These are phyloP conservation scores for Linum lewisii DNA, from an alignment of 345 rosid species.

Conservation along the genomic window DNA sequence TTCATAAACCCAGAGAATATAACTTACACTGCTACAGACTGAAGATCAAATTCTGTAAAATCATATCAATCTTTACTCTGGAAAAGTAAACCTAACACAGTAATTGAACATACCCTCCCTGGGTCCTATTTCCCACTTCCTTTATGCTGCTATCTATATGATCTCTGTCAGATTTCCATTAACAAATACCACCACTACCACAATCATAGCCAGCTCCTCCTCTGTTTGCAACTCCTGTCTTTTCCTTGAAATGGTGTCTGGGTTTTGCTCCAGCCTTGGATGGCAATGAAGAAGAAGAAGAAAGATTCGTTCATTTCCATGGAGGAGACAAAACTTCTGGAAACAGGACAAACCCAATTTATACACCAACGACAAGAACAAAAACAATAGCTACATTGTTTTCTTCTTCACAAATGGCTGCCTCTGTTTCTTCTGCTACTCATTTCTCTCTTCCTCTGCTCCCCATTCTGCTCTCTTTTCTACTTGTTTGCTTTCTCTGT, in stretches of 20 bases:
- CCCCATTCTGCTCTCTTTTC: slow-evolving; percentile 36
- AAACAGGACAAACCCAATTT: slow-evolving; percentile 31
- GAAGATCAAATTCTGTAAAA: neutral
- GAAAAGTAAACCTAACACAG: neutral
- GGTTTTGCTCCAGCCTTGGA: slow-evolving; percentile 30
- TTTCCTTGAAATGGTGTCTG: neutral
- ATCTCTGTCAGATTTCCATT: slow-evolving; percentile 29
- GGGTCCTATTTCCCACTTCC: slow-evolving; percentile 12
- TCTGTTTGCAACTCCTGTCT: neutral
- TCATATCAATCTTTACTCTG: neutral
- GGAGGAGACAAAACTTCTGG: slow-evolving; percentile 28
- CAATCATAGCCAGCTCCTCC: no score
- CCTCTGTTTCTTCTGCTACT: slow-evolving; percentile 21
- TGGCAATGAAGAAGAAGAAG: slow-evolving; percentile 30
- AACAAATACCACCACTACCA: neutral
- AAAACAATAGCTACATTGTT: slow-evolving; percentile 11
- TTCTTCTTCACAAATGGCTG: slow-evolving; percentile 51
- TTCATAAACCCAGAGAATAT: slow-evolving; percentile 6
- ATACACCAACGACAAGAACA: slow-evolving; percentile 12
- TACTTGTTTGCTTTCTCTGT: slow-evolving; percentile 32
- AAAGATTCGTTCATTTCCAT: slow-evolving; percentile 17
- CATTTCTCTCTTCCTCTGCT: neutral
- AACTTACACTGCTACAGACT: slow-evolving; percentile 1
- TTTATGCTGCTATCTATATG: slow-evolving; percentile 16
- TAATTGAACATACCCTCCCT: slow-evolving; percentile 12